Base-by-base conservation (phyloP, 306 rosid genomes). In the Medicago ruthenica region DNA sequence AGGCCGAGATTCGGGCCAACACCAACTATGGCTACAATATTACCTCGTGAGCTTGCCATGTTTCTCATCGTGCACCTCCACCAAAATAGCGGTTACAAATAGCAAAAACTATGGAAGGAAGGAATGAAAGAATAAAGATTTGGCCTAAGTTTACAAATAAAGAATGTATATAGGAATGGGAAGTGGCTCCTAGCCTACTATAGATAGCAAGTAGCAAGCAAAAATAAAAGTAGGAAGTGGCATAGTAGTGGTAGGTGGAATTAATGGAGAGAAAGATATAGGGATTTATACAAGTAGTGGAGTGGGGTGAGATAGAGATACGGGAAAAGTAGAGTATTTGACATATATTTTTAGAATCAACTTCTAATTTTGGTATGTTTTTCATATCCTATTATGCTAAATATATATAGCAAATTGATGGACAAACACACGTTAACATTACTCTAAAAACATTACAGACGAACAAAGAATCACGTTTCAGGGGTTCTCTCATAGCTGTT, bases 1-100 rank as follows among this genome's bases (percentile, higher is more conserved):
- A 87, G 93, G 66, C 99, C 99, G 6, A 95, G 97, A 74, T 89
- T 95, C 9, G 99, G 97, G 0, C 99, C 99, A 0, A 95, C 97
- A 0, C 99, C 99, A 0, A 95, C 97, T 75, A 95, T 87, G 76
- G 97, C 96, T 0, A 93, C 99, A 66, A 95, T 89, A 31, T 61
- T 61, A 66, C 99, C 97, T 11, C 97, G 78, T 9, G 63, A 39
- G 27, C 87, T 90, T 0, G 84, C 77, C 89, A 90, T 76, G 89
- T 24, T 88, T 40, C 96, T 82, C 95, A 92, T 92, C 27, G 9
- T 8, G 58, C 20, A 0, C 20, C 6, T 15, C 20, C 55, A 50
- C 55, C 55, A 6, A 42, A 42, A 10, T 42, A 3, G 12, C 4
- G 45, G 45, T 40, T 40, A 40, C 11, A 40, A 9, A 34, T 34